Base-by-base conservation (phyloP, 345 rosid species). In the Boechera retrofracta region DNA sequence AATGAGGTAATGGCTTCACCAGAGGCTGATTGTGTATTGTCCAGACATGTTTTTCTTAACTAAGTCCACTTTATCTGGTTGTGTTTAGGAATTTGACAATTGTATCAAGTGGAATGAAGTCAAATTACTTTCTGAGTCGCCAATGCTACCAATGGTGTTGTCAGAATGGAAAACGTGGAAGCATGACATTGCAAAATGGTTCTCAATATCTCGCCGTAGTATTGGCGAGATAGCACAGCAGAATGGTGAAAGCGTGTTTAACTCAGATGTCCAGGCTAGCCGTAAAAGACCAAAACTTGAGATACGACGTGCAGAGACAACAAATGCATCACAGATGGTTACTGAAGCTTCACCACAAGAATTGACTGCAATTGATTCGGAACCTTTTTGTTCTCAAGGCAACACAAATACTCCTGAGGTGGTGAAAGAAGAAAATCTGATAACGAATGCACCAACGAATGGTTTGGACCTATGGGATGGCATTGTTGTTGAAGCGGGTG, bases 121-220 rank as follows among this genome's bases (percentile, higher is more conserved):
- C 12, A 90, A 86, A 58, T 87, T 91, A 58, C 84, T 85, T 18
- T 60, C 85, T 86, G 91, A 86, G 82, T 86, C 87, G 71, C 85
- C 88, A 6, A 77, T 85, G 78, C 94, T 87, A 77, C 79, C 88
- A 49, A 83, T 87, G 67, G 75, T 96, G 59, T 88, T 89, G 67
- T 87, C 97, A 54, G 97, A 93, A 80, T 90, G 99, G 98, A 93
- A 86, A 91, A 89, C 97, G 41, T 96, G 99, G 98, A 96, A 96
- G 86, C 96, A 89, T 52, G 99, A 96, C 67, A 83, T 88, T 29
- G 87, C 85, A 75, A 96, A 89, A 84, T 87, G 84, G 93, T 93
- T 96, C 77, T 87, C 92, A 5, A 83, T 80, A 33, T 86, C 98
- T 67, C 85, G 81, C 47, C 60, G 86, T 57, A 80, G 38, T 61